Conservation (phyloP, 352 stramenopile genomes). For the Pythium sp. region DNA sequence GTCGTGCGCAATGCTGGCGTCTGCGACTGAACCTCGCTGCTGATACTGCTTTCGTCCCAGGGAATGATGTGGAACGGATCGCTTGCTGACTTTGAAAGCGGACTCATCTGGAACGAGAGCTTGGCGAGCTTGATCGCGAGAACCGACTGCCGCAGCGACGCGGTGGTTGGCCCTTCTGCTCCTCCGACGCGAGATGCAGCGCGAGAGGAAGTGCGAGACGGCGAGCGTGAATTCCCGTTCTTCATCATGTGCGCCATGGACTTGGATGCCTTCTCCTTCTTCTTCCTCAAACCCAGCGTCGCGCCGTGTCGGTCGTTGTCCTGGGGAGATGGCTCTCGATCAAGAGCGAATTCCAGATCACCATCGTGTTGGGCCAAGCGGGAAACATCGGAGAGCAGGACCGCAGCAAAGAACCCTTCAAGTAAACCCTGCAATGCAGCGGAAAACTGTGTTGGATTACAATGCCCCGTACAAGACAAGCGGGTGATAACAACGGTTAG, state of each 20-base stretch:
- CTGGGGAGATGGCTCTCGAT: slow-evolving; percentile 1
- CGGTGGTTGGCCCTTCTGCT: slow-evolving; percentile 19
- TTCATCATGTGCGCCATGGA: slow-evolving; percentile 10
- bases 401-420: slow-evolving; percentile 7
- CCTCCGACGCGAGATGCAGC: slow-evolving; percentile 31
- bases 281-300: slow-evolving; percentile 7
- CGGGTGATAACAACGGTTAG: background rate
- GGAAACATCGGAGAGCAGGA: background rate
- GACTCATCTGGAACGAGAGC: slow-evolving; percentile 20
- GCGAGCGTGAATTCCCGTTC: slow-evolving; percentile 18
- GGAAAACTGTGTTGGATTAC: slow-evolving; percentile 3
- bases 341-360: slow-evolving; percentile 11
- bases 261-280: slow-evolving; percentile 16
- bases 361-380: background rate
- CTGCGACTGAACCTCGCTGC: slow-evolving; percentile 4
- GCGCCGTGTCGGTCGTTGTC: slow-evolving; percentile 10
- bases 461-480: background rate
- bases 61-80: slow-evolving; percentile 14
- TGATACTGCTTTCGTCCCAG: slow-evolving; percentile 10
- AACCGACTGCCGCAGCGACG: slow-evolving; percentile 19
- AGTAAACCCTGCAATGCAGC: slow-evolving; percentile 5
- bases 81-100: background rate
- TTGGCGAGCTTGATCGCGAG: slow-evolving; percentile 33
- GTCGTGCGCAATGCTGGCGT: background rate
- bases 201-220: slow-evolving; percentile 33